Evolutionary conservation across 768 basidiomycete genomes (phyloP).

Genomic region (Tricholoma furcatifolium): DNA sequence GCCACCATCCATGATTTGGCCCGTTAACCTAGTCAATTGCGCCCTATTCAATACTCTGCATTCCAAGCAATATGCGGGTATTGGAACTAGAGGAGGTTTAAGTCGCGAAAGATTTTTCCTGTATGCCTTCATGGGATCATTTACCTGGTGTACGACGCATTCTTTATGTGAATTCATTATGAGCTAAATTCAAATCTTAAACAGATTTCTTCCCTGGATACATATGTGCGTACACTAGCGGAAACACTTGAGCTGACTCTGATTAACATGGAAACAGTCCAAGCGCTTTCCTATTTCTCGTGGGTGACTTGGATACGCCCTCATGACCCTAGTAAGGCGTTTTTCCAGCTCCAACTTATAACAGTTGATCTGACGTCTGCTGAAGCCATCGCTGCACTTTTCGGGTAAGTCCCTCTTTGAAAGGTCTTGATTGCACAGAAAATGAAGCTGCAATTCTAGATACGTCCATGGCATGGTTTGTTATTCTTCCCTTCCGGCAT

Average conservation of each 20-base stretch:
- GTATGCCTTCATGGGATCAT: constrained; percentile 53
- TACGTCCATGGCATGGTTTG: constrained; percentile 46
- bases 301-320: constrained; percentile 59
- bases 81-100: constrained; percentile 56
- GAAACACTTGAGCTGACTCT: not conserved
- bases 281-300: constrained; percentile 55
- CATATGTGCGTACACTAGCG: constrained; percentile 29
- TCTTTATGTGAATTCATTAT: not conserved
- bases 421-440: not conserved
- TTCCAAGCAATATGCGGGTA: constrained; percentile 63
- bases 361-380: not conserved
- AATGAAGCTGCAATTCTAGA: constrained; percentile 11
- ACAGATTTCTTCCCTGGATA: constrained; percentile 40
- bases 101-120: constrained; percentile 72
- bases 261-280: constrained; percentile 24
- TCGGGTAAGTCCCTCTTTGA: constrained; percentile 34
- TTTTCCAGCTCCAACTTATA: not conserved
- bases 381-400: constrained; percentile 44
- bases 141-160: constrained; percentile 52
- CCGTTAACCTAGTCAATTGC: constrained; percentile 65
- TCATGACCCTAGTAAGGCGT: constrained; percentile 40
- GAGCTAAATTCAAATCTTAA: constrained; percentile 26
- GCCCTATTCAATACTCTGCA: constrained; percentile 78
- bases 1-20: constrained; percentile 69
- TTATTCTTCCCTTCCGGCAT: constrained; percentile 25